Evolutionary conservation across 768 basidiomycete species (phyloP), one percentile per base, ranked within the genome.

Genomic region (Coprinopsis strossmayeri): DNA sequence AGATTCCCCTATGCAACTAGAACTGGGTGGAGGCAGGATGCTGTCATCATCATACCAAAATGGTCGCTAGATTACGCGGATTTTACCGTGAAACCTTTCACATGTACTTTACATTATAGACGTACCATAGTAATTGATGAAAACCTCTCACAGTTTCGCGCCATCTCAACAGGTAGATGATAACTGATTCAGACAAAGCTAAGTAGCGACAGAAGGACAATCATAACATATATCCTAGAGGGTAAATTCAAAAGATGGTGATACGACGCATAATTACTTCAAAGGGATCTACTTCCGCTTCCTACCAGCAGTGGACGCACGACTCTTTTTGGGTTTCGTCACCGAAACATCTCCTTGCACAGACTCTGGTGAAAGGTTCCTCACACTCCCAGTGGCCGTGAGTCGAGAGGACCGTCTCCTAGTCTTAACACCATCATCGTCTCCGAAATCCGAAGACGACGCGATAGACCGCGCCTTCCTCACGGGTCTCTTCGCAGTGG

Each of bases 401-500:
- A 77, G 50, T 49, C 74, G 67, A 18, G 73, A 70, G 23, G 74
- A 77, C 49, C 74, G 59, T 48, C 74, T 61, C 50, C 73, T 62
- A 4, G 70, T 71, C 53, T 65, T 63, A 9, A 63, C 53, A 5
- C 64, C 67, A 45, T 45, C 59, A 18, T 67, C 67, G 34, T 67
- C 68, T 20, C 60, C 61, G 11, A 58, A 38, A 44, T 70, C 69
- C 17, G 63, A 62, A 2, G 34, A 39, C 52, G 54, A 63, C 17
- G 59, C 51, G 28, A 64, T 62, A 3, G 69, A 63, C 21, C 68
- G 58, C 3, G 54, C 53, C 32, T 62, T 65, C 20, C 60, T 57
- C 0, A 46, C 26, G 9, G 52, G 34, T 11, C 62, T 32, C 30
- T 7, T 15, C 15, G 18, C 41, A 21, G 53, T 42, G 18, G 48